Conservation (phyloP, 345 rosid genomes). For the Citrus reticulata region DNA sequence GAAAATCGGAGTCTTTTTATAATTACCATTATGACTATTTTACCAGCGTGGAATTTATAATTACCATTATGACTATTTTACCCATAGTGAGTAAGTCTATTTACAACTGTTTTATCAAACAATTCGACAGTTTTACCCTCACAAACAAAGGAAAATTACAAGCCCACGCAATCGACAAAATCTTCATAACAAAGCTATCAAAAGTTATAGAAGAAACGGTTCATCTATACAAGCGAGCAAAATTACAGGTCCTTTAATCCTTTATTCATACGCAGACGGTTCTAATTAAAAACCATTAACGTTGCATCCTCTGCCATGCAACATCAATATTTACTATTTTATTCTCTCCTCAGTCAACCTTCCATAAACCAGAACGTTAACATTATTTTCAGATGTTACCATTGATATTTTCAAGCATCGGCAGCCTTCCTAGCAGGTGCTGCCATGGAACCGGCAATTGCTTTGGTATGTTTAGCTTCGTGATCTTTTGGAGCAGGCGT, state of each 20-base stretch:
- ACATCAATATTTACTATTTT: not conserved
- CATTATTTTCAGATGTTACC: not conserved
- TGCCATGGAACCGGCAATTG: constrained; percentile 18
- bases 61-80: too few species aligned
- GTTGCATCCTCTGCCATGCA: not conserved
- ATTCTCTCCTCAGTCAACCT: not conserved
- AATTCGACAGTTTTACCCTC: too few species aligned
- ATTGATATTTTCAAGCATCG: constrained; percentile 35
- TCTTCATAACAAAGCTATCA: too few species aligned
- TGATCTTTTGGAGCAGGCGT: constrained; percentile 94
- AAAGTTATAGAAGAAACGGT: not conserved
- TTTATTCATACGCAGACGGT: not conserved
- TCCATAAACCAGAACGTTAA: not conserved
- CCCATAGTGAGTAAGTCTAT: too few species aligned
- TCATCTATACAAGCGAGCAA: not conserved
- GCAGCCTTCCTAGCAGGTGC: constrained; percentile 43
- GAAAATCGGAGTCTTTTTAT: too few species aligned
- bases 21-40: too few species aligned
- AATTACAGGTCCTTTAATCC: not conserved
- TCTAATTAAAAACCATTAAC: not conserved
- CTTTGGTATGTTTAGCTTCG: constrained; percentile 55
- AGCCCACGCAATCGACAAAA: too few species aligned
- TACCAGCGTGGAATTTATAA: too few species aligned
- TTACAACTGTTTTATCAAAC: too few species aligned
- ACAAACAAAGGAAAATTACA: too few species aligned